A percentile compares a stretch with the other conserved stretches of the same genome.
phyloP scores from a whole-genome alignment of 75 land plant genomes.

The Sequoiadendron giganteum region DNA sequence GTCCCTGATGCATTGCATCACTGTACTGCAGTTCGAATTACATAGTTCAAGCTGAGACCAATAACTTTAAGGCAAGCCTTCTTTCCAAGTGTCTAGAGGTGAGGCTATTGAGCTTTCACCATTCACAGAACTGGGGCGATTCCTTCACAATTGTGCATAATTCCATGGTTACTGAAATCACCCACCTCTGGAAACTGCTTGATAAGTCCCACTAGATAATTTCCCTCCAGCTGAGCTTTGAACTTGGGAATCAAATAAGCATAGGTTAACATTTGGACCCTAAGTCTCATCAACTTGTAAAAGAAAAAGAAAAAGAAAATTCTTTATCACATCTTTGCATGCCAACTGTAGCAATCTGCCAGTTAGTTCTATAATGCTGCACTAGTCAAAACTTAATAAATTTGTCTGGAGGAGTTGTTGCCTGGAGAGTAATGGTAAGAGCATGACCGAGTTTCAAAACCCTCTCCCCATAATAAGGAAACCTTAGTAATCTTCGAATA shows the following conservation, averaged over 20 bases:
- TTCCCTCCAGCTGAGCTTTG: background rate
- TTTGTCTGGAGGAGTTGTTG: background rate
- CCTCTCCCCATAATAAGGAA: background rate
- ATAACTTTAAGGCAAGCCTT: background rate
- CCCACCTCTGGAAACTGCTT: background rate
- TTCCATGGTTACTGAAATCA: background rate
- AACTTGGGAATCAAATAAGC: background rate
- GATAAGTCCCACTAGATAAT: background rate
- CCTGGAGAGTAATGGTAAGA: background rate
- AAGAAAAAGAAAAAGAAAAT: no score
- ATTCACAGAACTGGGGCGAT: background rate
- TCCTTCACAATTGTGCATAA: background rate
- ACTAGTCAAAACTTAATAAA: background rate
- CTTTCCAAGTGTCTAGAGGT: background rate
- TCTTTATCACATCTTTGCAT: background rate
- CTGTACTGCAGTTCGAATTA: background rate
- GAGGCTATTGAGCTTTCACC: background rate
- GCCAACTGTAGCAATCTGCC: background rate
- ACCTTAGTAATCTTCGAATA: background rate
- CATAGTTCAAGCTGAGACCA: background rate
- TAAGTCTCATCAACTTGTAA: background rate
- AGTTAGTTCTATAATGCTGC: background rate
- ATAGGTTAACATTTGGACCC: background rate
- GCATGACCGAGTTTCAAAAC: background rate
- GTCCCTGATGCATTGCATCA: background rate